These are phyloP conservation scores for Sporothrix globosa DNA, from an alignment of 2,329 filamentous ascomycete species.

Conservation along the genomic window DNA sequence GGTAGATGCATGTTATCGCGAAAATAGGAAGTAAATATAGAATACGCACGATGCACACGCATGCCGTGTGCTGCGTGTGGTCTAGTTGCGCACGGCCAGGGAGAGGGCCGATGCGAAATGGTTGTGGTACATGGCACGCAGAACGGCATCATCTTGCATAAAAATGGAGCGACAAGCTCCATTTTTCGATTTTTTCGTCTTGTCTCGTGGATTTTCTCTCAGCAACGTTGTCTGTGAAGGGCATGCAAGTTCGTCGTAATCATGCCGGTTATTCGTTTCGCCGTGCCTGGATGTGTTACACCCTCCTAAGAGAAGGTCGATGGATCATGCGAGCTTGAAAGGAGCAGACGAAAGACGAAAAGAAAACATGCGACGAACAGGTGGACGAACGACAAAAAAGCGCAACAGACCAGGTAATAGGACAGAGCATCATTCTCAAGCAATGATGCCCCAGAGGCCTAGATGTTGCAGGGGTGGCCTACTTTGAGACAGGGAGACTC, in stretches of 20 bases:
- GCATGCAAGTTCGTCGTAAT: not conserved
- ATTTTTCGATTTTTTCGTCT: not conserved
- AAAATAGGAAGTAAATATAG: not conserved
- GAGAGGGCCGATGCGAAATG: not conserved
- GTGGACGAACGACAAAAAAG: not conserved
- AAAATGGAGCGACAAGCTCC: not conserved
- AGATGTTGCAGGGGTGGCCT: not conserved
- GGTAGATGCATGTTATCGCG: not conserved
- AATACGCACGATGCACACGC: not conserved
- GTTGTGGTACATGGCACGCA: not conserved
- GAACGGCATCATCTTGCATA: slow-evolving; percentile 14
- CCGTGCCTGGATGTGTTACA: not conserved
- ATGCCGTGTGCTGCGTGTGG: not conserved
- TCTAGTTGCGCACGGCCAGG: slow-evolving; percentile 2
- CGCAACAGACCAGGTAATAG: not conserved
- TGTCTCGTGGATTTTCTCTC: not conserved
- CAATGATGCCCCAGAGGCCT: not conserved
- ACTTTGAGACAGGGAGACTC: not conserved
- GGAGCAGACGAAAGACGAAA: not conserved
- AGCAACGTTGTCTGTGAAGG: not conserved
- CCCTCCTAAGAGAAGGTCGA: not conserved
- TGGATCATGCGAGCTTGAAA: not conserved
- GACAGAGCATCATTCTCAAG: not conserved
- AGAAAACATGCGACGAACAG: slow-evolving; percentile 26
- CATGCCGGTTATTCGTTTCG: slow-evolving; percentile 6